Evolutionary conservation across 2,329 filamentous ascomycete species (phyloP).

Genomic region (Metarhizium guizhouense): DNA sequence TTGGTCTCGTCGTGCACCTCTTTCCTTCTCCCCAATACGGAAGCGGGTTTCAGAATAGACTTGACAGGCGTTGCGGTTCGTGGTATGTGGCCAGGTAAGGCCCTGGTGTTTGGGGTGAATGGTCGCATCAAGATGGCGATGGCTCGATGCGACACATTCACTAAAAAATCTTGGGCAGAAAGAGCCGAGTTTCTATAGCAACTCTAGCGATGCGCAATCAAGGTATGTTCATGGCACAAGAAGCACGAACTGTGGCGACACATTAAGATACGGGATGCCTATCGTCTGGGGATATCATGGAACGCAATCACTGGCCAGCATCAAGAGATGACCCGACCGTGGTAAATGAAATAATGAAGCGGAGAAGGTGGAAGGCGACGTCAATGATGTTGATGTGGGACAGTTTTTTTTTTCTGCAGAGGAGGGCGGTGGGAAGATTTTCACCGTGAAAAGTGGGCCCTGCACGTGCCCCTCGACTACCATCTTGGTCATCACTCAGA

Average conservation of each 20-base stretch:
- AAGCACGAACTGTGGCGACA: background rate
- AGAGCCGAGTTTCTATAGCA: background rate
- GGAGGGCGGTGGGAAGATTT: slow-evolving; percentile 14
- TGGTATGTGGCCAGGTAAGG: slow-evolving; percentile 22
- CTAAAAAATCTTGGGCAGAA: background rate
- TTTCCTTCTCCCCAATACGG: slow-evolving; percentile 36
- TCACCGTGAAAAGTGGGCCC: slow-evolving; percentile 15
- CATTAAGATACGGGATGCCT: background rate
- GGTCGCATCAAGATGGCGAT: slow-evolving; percentile 18
- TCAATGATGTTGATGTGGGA: slow-evolving; percentile 8
- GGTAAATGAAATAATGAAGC: background rate
- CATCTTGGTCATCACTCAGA: background rate
- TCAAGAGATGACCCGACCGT: background rate
- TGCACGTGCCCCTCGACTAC: slow-evolving; percentile 18
- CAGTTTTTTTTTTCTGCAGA: slow-evolving; percentile 10
- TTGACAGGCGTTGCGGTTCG: slow-evolving; percentile 35
- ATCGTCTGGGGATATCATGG: background rate
- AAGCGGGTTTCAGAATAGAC: slow-evolving; percentile 42
- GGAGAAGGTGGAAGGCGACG: background rate
- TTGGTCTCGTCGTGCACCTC: slow-evolving; percentile 33
- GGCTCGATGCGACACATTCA: background rate
- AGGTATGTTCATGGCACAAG: background rate
- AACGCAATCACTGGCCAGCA: background rate
- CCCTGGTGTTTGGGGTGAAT: slow-evolving; percentile 25
- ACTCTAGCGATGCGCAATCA: slow-evolving; percentile 1